Conservation (phyloP, 352 stramenopile species). For the Phytophthora uliginosa region DNA sequence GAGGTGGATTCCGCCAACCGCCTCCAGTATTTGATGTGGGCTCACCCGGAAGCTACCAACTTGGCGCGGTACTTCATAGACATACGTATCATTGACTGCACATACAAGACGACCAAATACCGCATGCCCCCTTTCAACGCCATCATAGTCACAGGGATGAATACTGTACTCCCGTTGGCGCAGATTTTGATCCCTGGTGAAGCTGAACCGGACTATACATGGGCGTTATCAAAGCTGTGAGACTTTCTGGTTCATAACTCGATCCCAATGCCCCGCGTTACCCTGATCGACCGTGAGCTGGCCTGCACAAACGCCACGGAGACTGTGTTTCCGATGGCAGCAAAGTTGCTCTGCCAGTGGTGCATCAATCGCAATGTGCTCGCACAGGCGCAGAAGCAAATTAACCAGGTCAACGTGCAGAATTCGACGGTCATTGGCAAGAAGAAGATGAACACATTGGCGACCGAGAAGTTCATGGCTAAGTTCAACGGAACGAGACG, state of each 20-base stretch:
- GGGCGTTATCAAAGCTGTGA: conserved; percentile 1
- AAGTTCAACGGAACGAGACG: no score
- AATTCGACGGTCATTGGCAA: no score
- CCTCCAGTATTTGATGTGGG: conserved; percentile 23
- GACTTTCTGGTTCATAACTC: not conserved
- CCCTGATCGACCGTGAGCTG: not conserved
- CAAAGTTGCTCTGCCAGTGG: no score
- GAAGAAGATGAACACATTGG: no score
- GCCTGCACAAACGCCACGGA: conserved; percentile 5
- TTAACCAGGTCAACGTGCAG: no score
- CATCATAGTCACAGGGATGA: not conserved
- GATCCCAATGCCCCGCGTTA: not conserved
- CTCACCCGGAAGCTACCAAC: conserved; percentile 6
- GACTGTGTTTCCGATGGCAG: not conserved
- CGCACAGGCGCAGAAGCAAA: no score
- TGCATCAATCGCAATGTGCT: no score
- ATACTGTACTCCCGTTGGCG: not conserved
- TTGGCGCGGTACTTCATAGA: conserved; percentile 10
- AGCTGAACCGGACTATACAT: not conserved
- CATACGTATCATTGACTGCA: conserved; percentile 19
- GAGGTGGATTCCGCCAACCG: conserved; percentile 3
- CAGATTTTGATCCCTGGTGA: not conserved
- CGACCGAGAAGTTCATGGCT: no score
- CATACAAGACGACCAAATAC: conserved; percentile 20
- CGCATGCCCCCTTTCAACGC: conserved; percentile 3